Percentiles rank a stretch among this genome's conserved stretches.
Conservation (phyloP, 2,329 filamentous ascomycete genomes). For the Myrmaecium sp. region DNA sequence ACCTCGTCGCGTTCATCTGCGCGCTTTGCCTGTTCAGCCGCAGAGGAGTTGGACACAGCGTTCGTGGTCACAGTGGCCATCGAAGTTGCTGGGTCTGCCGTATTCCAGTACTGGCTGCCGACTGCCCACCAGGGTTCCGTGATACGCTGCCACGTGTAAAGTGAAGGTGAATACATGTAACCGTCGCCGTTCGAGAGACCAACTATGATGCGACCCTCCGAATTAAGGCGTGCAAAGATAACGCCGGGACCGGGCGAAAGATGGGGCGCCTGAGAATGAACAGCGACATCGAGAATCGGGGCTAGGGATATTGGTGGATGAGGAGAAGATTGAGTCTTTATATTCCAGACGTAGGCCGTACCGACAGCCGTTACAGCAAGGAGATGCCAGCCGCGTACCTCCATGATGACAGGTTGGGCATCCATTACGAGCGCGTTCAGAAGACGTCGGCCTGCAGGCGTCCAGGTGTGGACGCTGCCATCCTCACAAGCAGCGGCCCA, state of each 20-base stretch:
- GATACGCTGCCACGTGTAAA: slow-evolving; percentile 90
- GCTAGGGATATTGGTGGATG: slow-evolving; percentile 82
- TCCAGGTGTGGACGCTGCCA: slow-evolving; percentile 79
- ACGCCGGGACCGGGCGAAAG: slow-evolving; percentile 67
- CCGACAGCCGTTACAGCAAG: slow-evolving; percentile 79
- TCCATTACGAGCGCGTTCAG: slow-evolving; percentile 76
- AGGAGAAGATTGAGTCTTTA: slow-evolving; percentile 64
- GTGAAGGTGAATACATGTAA: slow-evolving; percentile 68
- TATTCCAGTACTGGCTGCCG: slow-evolving; percentile 97
- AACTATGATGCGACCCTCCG: slow-evolving; percentile 70
- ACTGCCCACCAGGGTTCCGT: slow-evolving; percentile 98
- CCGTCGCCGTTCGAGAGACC: slow-evolving; percentile 90
- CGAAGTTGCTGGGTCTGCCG: slow-evolving; percentile 70
- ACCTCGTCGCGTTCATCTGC: slow-evolving; percentile 29
- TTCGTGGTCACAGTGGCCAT: slow-evolving; percentile 34
- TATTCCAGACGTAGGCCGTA: slow-evolving; percentile 85
- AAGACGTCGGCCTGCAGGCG: slow-evolving; percentile 71
- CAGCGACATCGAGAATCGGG: slow-evolving; percentile 75
- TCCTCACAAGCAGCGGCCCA: slow-evolving; percentile 93
- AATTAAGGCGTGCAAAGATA: slow-evolving; percentile 82
- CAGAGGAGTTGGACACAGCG: slow-evolving; percentile 10
- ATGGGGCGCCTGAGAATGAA: slow-evolving; percentile 61
- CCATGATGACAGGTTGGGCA: slow-evolving; percentile 83
- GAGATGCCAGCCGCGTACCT: slow-evolving; percentile 77
- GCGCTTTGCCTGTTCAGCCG: slow-evolving; percentile 8